phyloP scores from a whole-genome alignment of 1,139 yeast genomes.

The Lodderomyces beijingensis region DNA sequence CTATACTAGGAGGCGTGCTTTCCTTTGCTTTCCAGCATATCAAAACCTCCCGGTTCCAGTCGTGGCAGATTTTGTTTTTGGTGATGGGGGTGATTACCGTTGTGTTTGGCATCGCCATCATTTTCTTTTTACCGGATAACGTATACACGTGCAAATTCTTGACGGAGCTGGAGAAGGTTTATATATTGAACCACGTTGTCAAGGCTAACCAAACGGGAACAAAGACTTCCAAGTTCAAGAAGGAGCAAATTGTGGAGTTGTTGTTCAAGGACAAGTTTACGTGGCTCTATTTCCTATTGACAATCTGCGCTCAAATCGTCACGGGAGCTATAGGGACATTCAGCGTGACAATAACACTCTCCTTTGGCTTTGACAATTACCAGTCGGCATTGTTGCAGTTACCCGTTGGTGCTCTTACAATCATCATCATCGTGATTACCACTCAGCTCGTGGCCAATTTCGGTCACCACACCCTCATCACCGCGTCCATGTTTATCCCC shows the following conservation, averaged over 20 bases:
- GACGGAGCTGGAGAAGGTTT: slow-evolving; percentile 22
- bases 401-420: slow-evolving; percentile 36
- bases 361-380: slow-evolving; percentile 31
- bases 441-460: slow-evolving; percentile 27
- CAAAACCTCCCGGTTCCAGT: slow-evolving; percentile 19
- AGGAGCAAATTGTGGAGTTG: slow-evolving; percentile 26
- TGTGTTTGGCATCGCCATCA: slow-evolving; percentile 26
- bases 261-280: slow-evolving; percentile 31
- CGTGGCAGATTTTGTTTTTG: slow-evolving; percentile 40
- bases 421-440: slow-evolving; percentile 28
- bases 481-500: slow-evolving; percentile 30
- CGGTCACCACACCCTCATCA: slow-evolving; percentile 24
- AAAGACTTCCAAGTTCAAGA: slow-evolving; percentile 23
- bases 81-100: slow-evolving; percentile 34
- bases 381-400: slow-evolving; percentile 37
- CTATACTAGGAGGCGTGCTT: slow-evolving; percentile 37
- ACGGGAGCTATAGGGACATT: slow-evolving; percentile 41
- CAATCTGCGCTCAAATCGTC: slow-evolving; percentile 33
- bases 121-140: slow-evolving; percentile 28
- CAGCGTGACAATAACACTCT: slow-evolving; percentile 34
- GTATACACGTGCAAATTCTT: slow-evolving; percentile 30
- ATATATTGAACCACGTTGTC: slow-evolving; percentile 27
- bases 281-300: slow-evolving; percentile 33
- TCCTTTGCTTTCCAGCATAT: slow-evolving; percentile 42
- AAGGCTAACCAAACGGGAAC: slow-evolving; percentile 31